A percentile compares a stretch with the other conserved stretches of the same genome.
Conservation (phyloP, 805 yeast species). For the Soucietia sequanensis region DNA sequence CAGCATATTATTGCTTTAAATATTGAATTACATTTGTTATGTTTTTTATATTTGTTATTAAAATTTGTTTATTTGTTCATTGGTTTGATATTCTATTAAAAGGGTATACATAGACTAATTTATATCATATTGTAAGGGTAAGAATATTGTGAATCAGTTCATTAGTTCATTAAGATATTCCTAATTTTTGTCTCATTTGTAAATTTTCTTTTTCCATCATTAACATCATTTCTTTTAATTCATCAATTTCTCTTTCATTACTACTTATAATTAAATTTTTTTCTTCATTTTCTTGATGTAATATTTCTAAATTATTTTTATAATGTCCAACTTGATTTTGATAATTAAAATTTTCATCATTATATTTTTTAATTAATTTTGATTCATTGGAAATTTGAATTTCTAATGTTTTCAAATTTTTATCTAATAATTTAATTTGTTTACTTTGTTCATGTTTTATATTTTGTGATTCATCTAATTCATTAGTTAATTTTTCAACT, state of each 20-base stretch:
- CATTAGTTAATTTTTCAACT: slow-evolving; percentile 50
- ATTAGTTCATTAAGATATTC: too few species aligned
- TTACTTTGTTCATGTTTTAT: slow-evolving; percentile 54
- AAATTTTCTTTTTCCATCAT: slow-evolving; percentile 56
- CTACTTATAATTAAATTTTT: slow-evolving; percentile 44
- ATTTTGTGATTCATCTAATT: slow-evolving; percentile 47
- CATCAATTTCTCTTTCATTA: slow-evolving; percentile 55
- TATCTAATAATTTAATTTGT: slow-evolving; percentile 47
- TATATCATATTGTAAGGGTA: too few species aligned
- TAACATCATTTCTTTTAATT: slow-evolving; percentile 51
- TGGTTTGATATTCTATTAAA: too few species aligned
- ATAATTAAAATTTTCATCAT: slow-evolving; percentile 57
- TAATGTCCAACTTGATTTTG: slow-evolving; percentile 48
- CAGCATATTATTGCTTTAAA: too few species aligned
- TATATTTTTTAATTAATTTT: slow-evolving; percentile 49
- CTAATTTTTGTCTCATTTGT: slow-evolving; percentile 50
- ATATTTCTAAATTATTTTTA: slow-evolving; percentile 37
- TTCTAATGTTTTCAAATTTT: slow-evolving; percentile 53
- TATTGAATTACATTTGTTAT: too few species aligned
- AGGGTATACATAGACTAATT: too few species aligned
- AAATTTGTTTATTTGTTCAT: too few species aligned
- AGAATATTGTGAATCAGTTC: not conserved
- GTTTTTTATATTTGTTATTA: too few species aligned
- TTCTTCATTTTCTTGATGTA: slow-evolving; percentile 39
- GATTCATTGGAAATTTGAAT: slow-evolving; percentile 51